Evolutionary conservation across 73 alveolate species (phyloP).

Genomic region (Halteria grandinella): DNA sequence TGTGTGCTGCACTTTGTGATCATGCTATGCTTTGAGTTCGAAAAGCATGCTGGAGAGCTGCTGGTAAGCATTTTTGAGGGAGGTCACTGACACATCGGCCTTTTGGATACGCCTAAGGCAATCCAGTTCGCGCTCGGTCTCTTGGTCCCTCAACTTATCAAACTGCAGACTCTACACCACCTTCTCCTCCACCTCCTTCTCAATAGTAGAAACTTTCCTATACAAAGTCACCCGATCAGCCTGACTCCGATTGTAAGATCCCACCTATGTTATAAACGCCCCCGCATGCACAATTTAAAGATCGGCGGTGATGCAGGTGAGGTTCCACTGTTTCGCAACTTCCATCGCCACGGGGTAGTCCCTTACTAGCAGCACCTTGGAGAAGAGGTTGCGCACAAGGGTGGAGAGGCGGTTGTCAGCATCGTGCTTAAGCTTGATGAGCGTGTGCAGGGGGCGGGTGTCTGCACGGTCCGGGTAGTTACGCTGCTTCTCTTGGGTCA

Average conservation of each 20-base stretch:
- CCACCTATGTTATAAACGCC: conserved; percentile 86
- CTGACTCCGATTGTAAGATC: conserved; percentile 74
- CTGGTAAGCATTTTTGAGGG: neutral
- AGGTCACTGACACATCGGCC: conserved; percentile 54
- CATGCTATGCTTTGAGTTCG: neutral
- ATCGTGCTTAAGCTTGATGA: conserved; percentile 70
- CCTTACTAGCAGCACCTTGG: conserved; percentile 78
- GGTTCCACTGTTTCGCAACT: conserved; percentile 83
- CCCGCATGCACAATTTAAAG: conserved; percentile 88
- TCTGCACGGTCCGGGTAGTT: conserved; percentile 65
- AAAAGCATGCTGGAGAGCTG: neutral
- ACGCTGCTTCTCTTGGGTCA: conserved; percentile 48
- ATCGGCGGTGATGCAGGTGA: conserved; percentile 90
- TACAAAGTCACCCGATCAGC: conserved; percentile 60
- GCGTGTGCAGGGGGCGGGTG: conserved; percentile 71
- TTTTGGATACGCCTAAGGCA: conserved; percentile 70
- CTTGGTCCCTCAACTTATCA: conserved; percentile 35
- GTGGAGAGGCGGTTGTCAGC: conserved; percentile 53
- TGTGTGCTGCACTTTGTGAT: conserved; percentile 36
- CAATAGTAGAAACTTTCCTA: conserved; percentile 60
- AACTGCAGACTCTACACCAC: conserved; percentile 10
- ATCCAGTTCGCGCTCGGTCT: conserved; percentile 53
- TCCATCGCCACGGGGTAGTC: conserved; percentile 80
- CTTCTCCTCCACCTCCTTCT: conserved; percentile 66
- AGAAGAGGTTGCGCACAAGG: conserved; percentile 69